A percentile compares a stretch with the other conserved stretches of the same genome.
These are phyloP conservation scores for Pleurotus salmoneostramineus DNA, from an alignment of 768 basidiomycete genomes.

Conservation along the genomic window DNA sequence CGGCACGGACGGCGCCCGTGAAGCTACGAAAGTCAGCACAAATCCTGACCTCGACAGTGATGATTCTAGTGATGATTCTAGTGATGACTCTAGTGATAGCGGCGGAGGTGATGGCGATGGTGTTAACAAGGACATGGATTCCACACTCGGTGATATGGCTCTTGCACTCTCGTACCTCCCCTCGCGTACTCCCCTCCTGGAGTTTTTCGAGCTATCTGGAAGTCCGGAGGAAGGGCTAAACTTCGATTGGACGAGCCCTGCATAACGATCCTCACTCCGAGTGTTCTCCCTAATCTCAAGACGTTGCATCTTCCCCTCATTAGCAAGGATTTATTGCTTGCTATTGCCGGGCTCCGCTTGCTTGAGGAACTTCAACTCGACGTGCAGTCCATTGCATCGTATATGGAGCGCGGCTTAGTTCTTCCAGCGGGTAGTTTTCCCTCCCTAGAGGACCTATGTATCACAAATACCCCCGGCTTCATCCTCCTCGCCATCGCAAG, in stretches of 20 bases:
- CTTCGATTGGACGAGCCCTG: not conserved
- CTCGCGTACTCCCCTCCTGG: not conserved
- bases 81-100: too few species aligned
- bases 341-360: not conserved
- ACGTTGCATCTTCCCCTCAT: not conserved
- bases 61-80: too few species aligned
- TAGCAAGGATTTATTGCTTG: not conserved
- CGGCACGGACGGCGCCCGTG: too few species aligned
- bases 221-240: not conserved
- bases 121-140: not conserved
- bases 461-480: not conserved
- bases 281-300: not conserved
- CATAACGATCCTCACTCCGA: not conserved
- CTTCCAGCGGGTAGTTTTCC: not conserved
- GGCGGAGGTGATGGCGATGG: too few species aligned
- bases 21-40: too few species aligned
- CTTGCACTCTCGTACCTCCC: not conserved
- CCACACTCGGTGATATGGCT: not conserved
- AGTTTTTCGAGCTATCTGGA: not conserved
- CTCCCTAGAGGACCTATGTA: not conserved
- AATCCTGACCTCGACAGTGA: too few species aligned
- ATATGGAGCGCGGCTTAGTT: not conserved
- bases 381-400: not conserved
- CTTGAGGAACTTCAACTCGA: not conserved
- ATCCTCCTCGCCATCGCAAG: not conserved